These are phyloP conservation scores for Ensete glaucum DNA, from an alignment of 176 grass and related monocot genomes.

Conservation along the genomic window DNA sequence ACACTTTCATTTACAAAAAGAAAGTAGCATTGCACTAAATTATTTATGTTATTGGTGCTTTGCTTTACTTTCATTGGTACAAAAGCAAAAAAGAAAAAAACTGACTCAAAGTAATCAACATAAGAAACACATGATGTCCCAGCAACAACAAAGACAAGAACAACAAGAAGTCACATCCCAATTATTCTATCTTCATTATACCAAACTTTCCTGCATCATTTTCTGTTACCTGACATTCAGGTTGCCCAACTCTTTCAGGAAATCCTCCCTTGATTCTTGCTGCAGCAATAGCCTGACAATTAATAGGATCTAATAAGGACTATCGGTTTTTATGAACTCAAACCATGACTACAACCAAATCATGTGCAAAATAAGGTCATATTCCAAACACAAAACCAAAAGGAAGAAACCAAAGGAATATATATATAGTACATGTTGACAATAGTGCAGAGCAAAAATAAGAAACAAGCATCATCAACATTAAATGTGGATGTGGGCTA, in stretches of 20 bases:
- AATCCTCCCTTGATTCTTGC: constrained; percentile 97
- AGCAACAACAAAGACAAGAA: too few species aligned
- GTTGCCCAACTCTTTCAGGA: constrained; percentile 92
- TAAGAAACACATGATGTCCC: too few species aligned
- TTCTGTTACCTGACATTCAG: constrained; percentile 83
- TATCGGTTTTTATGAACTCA: constrained; percentile 1
- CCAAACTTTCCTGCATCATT: constrained; percentile 2
- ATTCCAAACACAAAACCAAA: not conserved
- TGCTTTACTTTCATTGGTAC: not conserved
- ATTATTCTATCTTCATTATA: constrained; percentile 18
- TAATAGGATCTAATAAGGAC: constrained; percentile 26
- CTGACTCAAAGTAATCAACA: not conserved
- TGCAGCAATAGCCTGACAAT: constrained; percentile 93
- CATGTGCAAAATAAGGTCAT: not conserved
- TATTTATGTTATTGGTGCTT: too few species aligned
- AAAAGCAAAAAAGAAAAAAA: not conserved
- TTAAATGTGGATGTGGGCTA: not conserved
- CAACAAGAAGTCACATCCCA: too few species aligned
- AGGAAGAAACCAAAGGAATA: not conserved
- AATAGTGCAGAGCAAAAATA: not conserved
- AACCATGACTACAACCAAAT: not conserved
- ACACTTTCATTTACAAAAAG: too few species aligned
- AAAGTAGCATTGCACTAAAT: too few species aligned
- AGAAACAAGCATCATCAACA: not conserved
- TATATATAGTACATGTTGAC: not conserved